Base-by-base conservation (phyloP, 1,284 basidiomycete species). In the Rhodofomes roseus region DNA sequence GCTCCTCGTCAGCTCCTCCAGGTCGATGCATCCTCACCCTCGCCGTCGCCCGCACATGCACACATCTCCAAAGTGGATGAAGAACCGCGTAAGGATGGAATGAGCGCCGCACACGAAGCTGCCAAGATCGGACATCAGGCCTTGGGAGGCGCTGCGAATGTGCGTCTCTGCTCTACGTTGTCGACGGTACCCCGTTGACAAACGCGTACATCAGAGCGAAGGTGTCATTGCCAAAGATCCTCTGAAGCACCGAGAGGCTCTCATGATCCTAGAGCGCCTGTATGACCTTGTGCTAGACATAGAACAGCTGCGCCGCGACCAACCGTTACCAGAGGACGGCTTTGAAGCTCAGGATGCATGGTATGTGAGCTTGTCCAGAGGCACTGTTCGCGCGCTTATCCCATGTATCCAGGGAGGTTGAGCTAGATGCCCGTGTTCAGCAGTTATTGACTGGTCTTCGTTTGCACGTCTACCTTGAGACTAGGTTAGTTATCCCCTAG, bases 1-100 rank as follows among this genome's bases (percentile, higher is more conserved):
- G 95, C 95, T n/a, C 97, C 96, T 25, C 86, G 96, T 50, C 96
- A 97, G 65, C 85, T 99, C 44, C 82, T 99, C 4, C 95, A 98
- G 73, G 92, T 99, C 34, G 88, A 91, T 55, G 39, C 71, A 50
- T 74, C 81, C 4, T 70, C 77, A 1, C 81, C 81, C 2, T 83
- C 87, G 2, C 80, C 81, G 0, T 65, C 82, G 25, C 84, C 85
- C 54, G 77, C 80, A 1, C 81, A 84, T 67, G 78, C 80, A 0
- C 82, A 86, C 67, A 83, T 85, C 40, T 81, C 83, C 43, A 87
- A 83, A 70, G 79, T 82, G 31, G 81, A 83, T 56, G 70, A 70
- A 23, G 73, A 75, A 20, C 66, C 73, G 48, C 67, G 71, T 27
- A 43, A 54, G 56, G 65, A 76, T 46, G 77, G 78, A 39, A 79